These are phyloP conservation scores for Oxytropis ochrocephala DNA, from an alignment of 306 rosid species.

Conservation along the genomic window DNA sequence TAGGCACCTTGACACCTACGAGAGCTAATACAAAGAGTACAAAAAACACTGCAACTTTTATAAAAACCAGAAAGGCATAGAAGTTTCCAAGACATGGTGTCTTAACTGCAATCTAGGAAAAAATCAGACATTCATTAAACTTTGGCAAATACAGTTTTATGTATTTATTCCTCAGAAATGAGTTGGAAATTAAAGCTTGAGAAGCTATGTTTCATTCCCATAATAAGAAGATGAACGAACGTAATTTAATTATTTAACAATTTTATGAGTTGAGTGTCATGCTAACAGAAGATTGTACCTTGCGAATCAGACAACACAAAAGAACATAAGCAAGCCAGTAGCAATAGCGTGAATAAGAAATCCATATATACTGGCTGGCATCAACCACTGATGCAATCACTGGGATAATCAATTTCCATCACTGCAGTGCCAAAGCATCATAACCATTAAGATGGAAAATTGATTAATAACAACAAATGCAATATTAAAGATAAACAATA, in stretches of 20 bases:
- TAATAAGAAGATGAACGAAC: background rate
- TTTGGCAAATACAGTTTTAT: background rate
- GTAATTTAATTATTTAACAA: background rate
- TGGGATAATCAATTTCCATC: slow-evolving; percentile 30
- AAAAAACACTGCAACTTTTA: slow-evolving; percentile 5
- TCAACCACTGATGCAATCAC: slow-evolving; percentile 24
- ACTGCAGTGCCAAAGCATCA: slow-evolving; percentile 42
- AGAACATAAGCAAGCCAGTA: slow-evolving; percentile 52
- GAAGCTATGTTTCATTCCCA: background rate
- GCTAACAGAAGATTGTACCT: slow-evolving; percentile 40
- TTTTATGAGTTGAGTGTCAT: background rate
- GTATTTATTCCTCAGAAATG: background rate
- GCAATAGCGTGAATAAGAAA: slow-evolving; percentile 33
- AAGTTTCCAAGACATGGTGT: background rate
- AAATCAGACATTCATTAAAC: background rate
- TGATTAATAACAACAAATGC: background rate
- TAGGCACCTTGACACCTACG: slow-evolving; percentile 17
- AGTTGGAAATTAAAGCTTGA: slow-evolving; percentile 9
- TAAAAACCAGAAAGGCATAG: background rate
- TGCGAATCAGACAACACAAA: slow-evolving; percentile 60
- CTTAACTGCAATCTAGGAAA: background rate
- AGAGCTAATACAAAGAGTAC: slow-evolving; percentile 3
- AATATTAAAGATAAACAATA: slow-evolving; percentile 17
- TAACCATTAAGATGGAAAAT: slow-evolving; percentile 14
- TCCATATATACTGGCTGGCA: slow-evolving; percentile 55